Base-by-base conservation (phyloP, 208 protist genomes). In the Wallacemonas sp. region DNA sequence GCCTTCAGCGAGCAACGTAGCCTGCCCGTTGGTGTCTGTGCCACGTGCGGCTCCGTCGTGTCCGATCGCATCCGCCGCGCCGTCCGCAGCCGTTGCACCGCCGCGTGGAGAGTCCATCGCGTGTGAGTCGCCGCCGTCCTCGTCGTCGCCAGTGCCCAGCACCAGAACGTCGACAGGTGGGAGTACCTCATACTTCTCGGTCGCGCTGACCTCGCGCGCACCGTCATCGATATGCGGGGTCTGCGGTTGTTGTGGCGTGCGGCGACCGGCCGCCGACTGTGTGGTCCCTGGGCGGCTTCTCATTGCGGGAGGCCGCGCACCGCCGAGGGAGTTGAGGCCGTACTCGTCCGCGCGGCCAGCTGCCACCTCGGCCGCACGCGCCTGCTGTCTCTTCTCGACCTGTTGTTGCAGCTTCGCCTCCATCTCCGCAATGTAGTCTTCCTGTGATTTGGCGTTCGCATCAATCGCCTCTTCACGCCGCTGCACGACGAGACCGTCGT, bases 401-500 rank as follows among this genome's bases (percentile, higher is more conserved):
- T 52, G 61, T 12, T 66, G 61, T 1, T 52, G 61, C 4, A 62
- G 41, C 33, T 71, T 67, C 19, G 68, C 72, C 54, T 91, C 76
- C 46, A 91, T 68, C 63, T 90, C 78, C 0, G 71, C 76, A 8
- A 73, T 68, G 57, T 83, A 87, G n/a, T 81, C 71, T 15, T 70
- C 76, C n/a, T 81, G 55, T 10, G 76, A 64, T 44, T 85, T 84
- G 17, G 52, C 46, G 6, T 30, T 66, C 3, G 27, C 52, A 22
- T 52, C 52, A 1, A 22, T 24, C 8, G 60, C 50, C 59, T 75
- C 62, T 3, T 71, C 65, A 1, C 74, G 72, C 24, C 70, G 76
- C 1, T 82, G 50, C 37, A 80, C 68, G 52, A 94, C 91, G 42
- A 87, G 63, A 34, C 75, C 64, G 46, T 81, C 71, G 60, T 92